Evolutionary conservation across 371 early-diverging fungal species (phyloP), one percentile per base, ranked within the genome.

Genomic region (Mucor mucedo): DNA sequence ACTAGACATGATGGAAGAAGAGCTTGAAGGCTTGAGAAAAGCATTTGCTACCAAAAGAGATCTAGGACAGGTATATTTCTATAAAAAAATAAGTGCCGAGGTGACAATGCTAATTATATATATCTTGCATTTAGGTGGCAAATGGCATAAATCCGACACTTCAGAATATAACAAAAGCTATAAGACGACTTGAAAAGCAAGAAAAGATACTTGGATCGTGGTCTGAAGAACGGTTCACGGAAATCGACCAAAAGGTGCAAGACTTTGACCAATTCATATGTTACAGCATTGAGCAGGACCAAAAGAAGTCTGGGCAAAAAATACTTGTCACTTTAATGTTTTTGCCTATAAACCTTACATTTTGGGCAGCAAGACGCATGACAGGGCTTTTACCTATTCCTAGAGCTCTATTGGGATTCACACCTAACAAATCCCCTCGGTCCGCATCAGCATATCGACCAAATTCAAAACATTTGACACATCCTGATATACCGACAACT

Each of bases 11-110:
- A 70, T 89, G 58, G 87, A 89, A 69, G 77, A 83, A 3, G 87
- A 87, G 62, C 64, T 89, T 35, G 61, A 76, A 16, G 75, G 69
- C 40, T 66, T 87, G 62, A 80, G 84, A 53, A 76, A 79, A 48
- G 87, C 85, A 7, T 86, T 79, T 72, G 88, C 87, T 14, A 89
- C 88, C 30, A 87, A 87, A 71, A 76, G 81, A 28, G 89, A 87
- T 57, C 64, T 89, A n/a, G 77, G 77, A 27, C 85, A 86, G 64
- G 76, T 76, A 75, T 47, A 16, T 60, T 39, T 2, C 5, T 27
- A 21, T 47, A 3, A 9, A 29, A 42, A 49, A 27, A 28, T 8
- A 35, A 35, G 7, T 11, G 16, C 7, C 7, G 29, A 32, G 29
- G 4, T 7, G 77, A 75, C 29, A 38, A 11, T 14, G 35, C 42